A percentile compares a stretch with the other conserved stretches of the same genome.
Conservation (phyloP, 2,329 filamentous ascomycete species). For the Pseudogymnoascus sp. region DNA sequence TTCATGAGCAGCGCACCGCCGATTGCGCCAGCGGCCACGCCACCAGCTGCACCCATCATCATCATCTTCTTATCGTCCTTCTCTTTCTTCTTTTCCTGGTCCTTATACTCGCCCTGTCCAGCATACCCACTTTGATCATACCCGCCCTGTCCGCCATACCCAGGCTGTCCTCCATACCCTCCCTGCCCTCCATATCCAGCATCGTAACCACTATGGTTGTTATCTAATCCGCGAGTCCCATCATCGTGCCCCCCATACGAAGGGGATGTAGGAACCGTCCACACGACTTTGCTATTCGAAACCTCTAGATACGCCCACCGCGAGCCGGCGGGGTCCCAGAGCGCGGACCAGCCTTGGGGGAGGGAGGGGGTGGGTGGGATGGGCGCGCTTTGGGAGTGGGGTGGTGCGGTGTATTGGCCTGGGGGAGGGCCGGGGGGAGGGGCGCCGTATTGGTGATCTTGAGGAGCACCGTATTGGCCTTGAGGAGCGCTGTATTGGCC, state of each 20-base stretch:
- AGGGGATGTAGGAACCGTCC: conserved; percentile 32
- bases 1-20: conserved; percentile 53
- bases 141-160: conserved; percentile 14
- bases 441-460: conserved; percentile 19
- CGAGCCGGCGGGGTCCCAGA: conserved; percentile 56
- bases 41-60: conserved; percentile 51
- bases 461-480: background rate
- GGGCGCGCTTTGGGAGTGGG: conserved; percentile 9
- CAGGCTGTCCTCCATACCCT: conserved; percentile 14
- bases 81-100: conserved; percentile 37
- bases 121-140: background rate
- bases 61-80: conserved; percentile 45
- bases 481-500: conserved; percentile 20
- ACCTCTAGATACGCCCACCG: conserved; percentile 59
- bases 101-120: conserved; percentile 18
- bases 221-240: conserved; percentile 23
- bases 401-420: conserved; percentile 25
- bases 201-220: too few relatives aligned
- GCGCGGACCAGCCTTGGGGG: conserved; percentile 53
- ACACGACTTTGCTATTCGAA: conserved; percentile 27
- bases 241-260: conserved; percentile 38
- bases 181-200: conserved; percentile 17
- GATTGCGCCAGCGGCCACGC: conserved; percentile 49
- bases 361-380: conserved; percentile 28
- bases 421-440: conserved; percentile 24